Conservation (phyloP, 768 basidiomycete genomes). For the Xerocomus spinulosus region DNA sequence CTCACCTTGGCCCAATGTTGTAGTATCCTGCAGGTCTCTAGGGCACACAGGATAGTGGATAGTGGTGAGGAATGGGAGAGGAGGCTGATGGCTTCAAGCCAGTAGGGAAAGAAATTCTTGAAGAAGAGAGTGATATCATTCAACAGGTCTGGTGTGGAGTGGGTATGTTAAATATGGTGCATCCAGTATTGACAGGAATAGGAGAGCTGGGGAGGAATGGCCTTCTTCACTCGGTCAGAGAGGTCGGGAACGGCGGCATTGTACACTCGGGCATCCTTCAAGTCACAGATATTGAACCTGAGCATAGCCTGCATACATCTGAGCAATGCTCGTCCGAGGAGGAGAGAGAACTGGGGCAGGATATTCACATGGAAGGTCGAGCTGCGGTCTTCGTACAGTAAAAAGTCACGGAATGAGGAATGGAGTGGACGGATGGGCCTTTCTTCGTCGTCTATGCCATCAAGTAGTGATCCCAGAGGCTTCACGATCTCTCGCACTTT, state of each 20-base stretch:
- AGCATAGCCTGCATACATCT: not conserved
- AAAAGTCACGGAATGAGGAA: not conserved
- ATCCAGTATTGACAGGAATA: not conserved
- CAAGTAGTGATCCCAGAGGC: not conserved
- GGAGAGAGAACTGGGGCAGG: not conserved
- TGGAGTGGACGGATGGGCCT: no score
- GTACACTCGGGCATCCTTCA: not conserved
- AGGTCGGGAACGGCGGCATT: not conserved
- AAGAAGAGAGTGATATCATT: no score
- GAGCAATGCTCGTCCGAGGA: not conserved
- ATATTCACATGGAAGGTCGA: not conserved
- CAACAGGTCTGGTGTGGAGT: no score
- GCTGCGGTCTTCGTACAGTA: not conserved
- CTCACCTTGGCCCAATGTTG: not conserved
- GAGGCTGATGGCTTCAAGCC: slow-evolving; percentile 2
- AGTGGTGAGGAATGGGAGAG: not conserved
- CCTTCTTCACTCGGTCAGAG: not conserved
- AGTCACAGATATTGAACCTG: not conserved
- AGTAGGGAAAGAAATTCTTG: slow-evolving; percentile 1
- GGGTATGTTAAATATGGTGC: no score
- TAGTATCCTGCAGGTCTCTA: not conserved
- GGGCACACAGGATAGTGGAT: not conserved
- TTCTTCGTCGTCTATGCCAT: no score
- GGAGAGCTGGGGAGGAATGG: not conserved
- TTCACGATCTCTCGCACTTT: not conserved